Conservation (phyloP, 1,139 yeast species). For the Kodamaea derodonti region DNA sequence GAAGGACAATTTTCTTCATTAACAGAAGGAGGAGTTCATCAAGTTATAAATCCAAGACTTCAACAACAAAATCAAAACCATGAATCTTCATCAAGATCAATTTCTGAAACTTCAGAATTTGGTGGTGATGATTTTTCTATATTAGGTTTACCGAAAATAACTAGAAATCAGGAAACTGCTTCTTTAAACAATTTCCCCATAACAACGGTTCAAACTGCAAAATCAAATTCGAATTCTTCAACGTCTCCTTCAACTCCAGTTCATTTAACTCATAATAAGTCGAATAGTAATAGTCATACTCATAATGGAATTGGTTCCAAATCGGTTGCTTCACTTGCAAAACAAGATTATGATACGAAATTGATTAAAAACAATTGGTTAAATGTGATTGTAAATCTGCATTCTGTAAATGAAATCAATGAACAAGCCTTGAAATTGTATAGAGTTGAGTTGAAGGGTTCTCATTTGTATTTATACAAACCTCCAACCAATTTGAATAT, state of each 20-base stretch:
- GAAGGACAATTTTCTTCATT: conserved; percentile 4
- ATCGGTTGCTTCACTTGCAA: conserved; percentile 20
- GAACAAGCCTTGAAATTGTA: conserved; percentile 43
- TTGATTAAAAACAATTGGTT: conserved; percentile 39
- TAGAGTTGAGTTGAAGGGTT: conserved; percentile 65
- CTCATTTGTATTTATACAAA: conserved; percentile 54
- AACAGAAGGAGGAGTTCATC: background rate
- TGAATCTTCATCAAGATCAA: conserved; percentile 5
- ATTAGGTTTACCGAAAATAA: conserved; percentile 10
- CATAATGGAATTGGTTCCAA: background rate
- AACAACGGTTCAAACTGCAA: conserved; percentile 1
- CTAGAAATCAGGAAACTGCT: conserved; percentile 6
- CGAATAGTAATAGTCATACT: background rate
- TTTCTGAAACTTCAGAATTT: conserved; percentile 9
- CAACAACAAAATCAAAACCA: background rate
- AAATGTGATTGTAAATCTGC: conserved; percentile 37
- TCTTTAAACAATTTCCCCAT: conserved; percentile 4
- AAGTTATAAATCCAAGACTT: background rate
- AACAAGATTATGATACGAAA: conserved; percentile 33
- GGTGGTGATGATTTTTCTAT: conserved; percentile 15
- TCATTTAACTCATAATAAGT: background rate
- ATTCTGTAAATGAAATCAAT: conserved; percentile 29
- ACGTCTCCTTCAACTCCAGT: conserved; percentile 1
- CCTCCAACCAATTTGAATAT: conserved; percentile 47
- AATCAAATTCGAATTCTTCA: conserved; percentile 3